phyloP scores from a whole-genome alignment of 441 rosid species.

The Populus hybrid region DNA sequence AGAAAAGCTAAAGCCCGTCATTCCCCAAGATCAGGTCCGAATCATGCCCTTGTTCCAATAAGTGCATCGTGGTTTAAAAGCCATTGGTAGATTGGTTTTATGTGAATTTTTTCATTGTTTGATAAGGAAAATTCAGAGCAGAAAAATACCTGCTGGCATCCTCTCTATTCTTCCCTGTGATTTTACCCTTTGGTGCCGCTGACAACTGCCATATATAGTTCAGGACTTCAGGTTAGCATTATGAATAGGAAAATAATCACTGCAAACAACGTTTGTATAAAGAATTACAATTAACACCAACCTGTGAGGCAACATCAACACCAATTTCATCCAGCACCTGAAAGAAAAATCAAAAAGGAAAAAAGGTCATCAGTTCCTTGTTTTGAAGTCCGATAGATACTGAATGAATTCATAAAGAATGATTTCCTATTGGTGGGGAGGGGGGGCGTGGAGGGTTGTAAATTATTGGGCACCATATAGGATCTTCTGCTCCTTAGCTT shows the following conservation, averaged over 20 bases:
- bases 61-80: not conserved
- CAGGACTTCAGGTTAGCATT: conserved; percentile 24
- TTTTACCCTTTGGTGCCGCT: conserved; percentile 75
- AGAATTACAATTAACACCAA: conserved; percentile 25
- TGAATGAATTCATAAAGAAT: not conserved
- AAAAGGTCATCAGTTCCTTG: not conserved
- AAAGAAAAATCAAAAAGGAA: conserved; percentile 6
- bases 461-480: not conserved
- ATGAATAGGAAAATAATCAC: conserved; percentile 3
- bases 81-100: not conserved
- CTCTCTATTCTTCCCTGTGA: conserved; percentile 62
- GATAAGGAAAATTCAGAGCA: not conserved
- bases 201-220: conserved; percentile 52
- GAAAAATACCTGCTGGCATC: conserved; percentile 59
- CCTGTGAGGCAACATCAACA: conserved; percentile 93
- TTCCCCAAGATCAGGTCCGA: not conserved
- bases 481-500: not conserved
- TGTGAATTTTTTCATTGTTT: not conserved
- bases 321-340: conserved; percentile 98
- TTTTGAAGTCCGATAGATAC: not conserved
- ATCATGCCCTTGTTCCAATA: not conserved
- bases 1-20: not conserved
- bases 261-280: not conserved
- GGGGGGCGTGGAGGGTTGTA: too few species aligned
- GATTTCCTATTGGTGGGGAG: not conserved